Base-by-base conservation (phyloP, 257 asterid genomes). In the Scutellaria baicalensis region DNA sequence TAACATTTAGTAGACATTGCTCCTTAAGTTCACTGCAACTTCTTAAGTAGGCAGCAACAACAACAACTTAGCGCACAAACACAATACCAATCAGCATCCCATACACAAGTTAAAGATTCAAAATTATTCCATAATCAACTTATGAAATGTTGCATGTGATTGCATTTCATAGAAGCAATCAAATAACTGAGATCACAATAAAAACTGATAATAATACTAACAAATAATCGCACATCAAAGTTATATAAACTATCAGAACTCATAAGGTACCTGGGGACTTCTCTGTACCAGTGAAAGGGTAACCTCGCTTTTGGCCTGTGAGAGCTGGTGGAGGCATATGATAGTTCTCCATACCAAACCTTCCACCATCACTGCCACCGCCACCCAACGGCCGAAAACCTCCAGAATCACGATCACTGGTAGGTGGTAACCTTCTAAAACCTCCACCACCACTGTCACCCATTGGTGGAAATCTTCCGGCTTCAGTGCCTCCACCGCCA, bases 291-390 rank as follows among this genome's bases (percentile, higher is more conserved):
- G 86, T 36, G 54, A 81, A 83, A 21, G 93, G 79, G 68, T 81
- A 79, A 42, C 87, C 93, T 35, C 98, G 88, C 70, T 90, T 92
- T 73, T 92, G 95, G 60, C 97, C 97, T 3, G 89, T 35, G 31
- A 88, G 81, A 63, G 80, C 33, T 8, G 83, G 79, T 8, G 83
- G 87, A 27, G 79, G 82, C 83, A 75, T 64, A 31, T 74, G 77
- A 49, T 79, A 80, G 76, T 55, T 60, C 55, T 76, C 78, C 47
- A 77, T 59, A 50, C 78, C 78, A 74, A 82, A 80, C 68, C 88
- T 84, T 23, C 64, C 86, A 57, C 73, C 84, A 16, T 63, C 83
- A 33, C 73, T 38, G n/a, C 76, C 82, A 3, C 66, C 77, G 17
- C 56, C 74, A 18, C 80, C 80, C 38, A 72, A 49, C 0, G 83